Evolutionary conservation across 495 filamentous ascomycete species (phyloP), one percentile per base, ranked within the genome.

Genomic region (Clavariopsis aquatica): DNA sequence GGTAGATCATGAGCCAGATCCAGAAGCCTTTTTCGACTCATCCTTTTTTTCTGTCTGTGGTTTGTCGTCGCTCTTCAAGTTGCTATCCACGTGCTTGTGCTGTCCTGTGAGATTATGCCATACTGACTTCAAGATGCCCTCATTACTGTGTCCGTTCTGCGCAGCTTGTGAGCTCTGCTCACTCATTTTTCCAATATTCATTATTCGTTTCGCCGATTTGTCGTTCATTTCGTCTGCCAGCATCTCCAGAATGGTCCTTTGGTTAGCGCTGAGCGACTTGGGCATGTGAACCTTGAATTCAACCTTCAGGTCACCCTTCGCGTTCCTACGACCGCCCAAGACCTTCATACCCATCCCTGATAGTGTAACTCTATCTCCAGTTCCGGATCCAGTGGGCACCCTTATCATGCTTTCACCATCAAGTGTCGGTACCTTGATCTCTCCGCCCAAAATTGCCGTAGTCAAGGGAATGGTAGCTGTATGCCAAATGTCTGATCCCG

Each of bases 241-340:
- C 80, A 97, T 91, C 77, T 98, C 94, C 61, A 97, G 73, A 29
- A 98, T 88, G 0, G 88, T 92, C 36, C 95, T 83, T 78, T 98
- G 93, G 76, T 94, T 96, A 22, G 84, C 79, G 23, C 85, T 91
- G 69, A 98, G 79, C 70, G 92, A 95, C 76, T 95, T 97, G 13
- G 94, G 94, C 91, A 97, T 96, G 28, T 83, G 75, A 15, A 98
- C 90, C 78, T 92, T 93, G 80, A 95, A 98, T 75, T 98, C 95
- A 8, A 98, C 91, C 69, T 84, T 87, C 28, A 98, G 77, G 68
- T 98, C 95, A 71, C 92, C 92, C n/a, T 80, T 78, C 4, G 72
- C 75, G 47, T 78, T 75, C n/a, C 78, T 70, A 12, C 84, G 78
- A 26, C 77, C 76, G 49, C 78, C 76, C 34, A 98, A 77, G 70